Base-by-base conservation (phyloP, 2,329 filamentous ascomycete species). In the Hypoxylon sp. region DNA sequence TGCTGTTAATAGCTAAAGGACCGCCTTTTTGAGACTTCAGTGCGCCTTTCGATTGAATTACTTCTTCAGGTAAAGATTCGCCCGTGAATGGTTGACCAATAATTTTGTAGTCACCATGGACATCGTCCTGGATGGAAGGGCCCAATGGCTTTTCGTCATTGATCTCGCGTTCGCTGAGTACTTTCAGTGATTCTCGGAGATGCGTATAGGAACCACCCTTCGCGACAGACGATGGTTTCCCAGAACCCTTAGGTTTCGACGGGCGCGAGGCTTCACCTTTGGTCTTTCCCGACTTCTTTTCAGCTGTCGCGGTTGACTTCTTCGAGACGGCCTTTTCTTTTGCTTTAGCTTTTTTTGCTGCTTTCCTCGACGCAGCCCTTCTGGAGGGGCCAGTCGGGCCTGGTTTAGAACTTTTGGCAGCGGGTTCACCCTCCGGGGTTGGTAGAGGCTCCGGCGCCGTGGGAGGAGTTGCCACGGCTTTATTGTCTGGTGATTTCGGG, bases 1-100 rank as follows among this genome's bases (percentile, higher is more conserved):
- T 58, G 24, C 49, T 72, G 49, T 65, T 52, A 61, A 77, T 72
- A 50, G 33, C 38, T 38, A 64, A 20, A 30, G 8, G 36, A 9
- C 7, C 2, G 8, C 30, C 30, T 55, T 40, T 59, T 52, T n/a
- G 22, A 20, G 50, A 40, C 20, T 53, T 42, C 32, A 6, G 14
- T 28, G 26, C 36, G 33, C 36, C 42, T 49, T 38, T 20, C 12
- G 20, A 11, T 38, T n/a, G n/a, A 8, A 3, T 8, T 9, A 6
- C 18, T 48, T 49, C 48, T 26, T 24, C 22, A 32, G 48, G 33
- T 11, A 7, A 24, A n/a, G 42, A 4, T 30, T 57, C 26, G 33
- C 38, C 38, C n/a, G 33, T 54, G 20, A 49, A 54, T 45, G 58
- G 40, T 36, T 68, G 24, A 11, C 63, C 60, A 9, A 67, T 61